Evolutionary conservation across 2,329 filamentous ascomycete genomes (phyloP), one percentile per base, ranked within the genome.

Genomic region (Tolypocladium tundrense): DNA sequence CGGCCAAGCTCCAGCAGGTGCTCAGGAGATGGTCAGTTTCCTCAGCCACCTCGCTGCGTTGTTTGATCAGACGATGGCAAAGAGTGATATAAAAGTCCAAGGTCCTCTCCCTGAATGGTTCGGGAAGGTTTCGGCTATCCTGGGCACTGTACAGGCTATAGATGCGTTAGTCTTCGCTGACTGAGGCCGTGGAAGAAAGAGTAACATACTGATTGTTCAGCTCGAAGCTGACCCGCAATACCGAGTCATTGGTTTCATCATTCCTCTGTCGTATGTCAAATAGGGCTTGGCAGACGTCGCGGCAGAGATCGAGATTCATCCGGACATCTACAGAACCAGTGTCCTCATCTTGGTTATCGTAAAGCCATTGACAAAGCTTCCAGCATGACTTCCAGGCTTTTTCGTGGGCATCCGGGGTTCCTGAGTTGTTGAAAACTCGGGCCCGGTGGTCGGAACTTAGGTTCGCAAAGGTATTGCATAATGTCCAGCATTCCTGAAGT

Each of bases 1-100:
- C 92, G 9, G 92, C 91, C 14, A 97, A 75, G 3, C 87, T 83
- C 93, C 93, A 97, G 68, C 92, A 96, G 27, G 91, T 90, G 57
- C 87, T 83, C 4, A 97, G 79, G 4, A 97, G 79, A 8, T 89
- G 86, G 69, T 96, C 91, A 0, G 90, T 93, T 66, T 96, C 90
- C 61, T 88, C 87, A 0, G 85, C 86, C 2, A 92, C 72, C 35
- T 90, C 87, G 56, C 84, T 88, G 58, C 90, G 84, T 71, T 96
- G 91, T 71, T 96, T 97, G 91, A 97, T 97, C n/a, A 97, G 75
- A 43, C 93, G 86, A 71, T 97, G 93, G 67, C 93, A 97, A 3
- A 97, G 73, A 0, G 93, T 96, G 64, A 96, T 88, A 67, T 97
- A 97, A 66, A 97, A 97, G 67, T 97, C 93, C 58, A 97, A 73